A percentile compares a stretch with the other conserved stretches of the same genome.
Conservation (phyloP, 805 yeast species). For the Metschnikowia sp. region DNA sequence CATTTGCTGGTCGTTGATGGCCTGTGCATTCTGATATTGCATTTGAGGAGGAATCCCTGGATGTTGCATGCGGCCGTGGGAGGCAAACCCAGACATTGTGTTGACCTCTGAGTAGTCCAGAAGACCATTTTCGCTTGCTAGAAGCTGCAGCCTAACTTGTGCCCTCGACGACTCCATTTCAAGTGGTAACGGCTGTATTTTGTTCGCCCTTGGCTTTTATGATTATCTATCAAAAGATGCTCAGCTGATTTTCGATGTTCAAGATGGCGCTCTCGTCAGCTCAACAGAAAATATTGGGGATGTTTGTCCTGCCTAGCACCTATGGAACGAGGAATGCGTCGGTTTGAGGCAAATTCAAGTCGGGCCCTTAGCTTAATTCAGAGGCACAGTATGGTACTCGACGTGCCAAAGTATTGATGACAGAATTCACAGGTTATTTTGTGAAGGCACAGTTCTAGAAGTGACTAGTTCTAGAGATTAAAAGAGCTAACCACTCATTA, state of each 20-base stretch:
- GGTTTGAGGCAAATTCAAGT: not conserved
- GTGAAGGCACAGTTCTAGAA: not conserved
- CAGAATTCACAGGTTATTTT: too few relatives aligned
- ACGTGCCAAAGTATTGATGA: too few relatives aligned
- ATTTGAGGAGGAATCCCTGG: slow-evolving; percentile 3
- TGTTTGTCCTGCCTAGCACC: slow-evolving; percentile 5
- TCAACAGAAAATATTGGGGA: slow-evolving; percentile 1
- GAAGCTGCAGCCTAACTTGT: slow-evolving; percentile 31
- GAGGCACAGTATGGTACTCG: not conserved
- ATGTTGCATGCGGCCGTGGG: slow-evolving; percentile 14
- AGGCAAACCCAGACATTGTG: slow-evolving; percentile 17
- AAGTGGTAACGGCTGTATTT: too few relatives aligned
- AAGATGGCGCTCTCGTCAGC: not conserved
- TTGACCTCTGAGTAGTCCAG: slow-evolving; percentile 17
- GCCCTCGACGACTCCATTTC: slow-evolving; percentile 18
- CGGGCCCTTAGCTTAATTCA: too few relatives aligned
- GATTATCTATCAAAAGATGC: not conserved
- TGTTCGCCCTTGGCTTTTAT: not conserved
- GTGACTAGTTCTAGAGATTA: not conserved
- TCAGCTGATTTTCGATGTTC: too few relatives aligned
- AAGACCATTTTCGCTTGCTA: slow-evolving; percentile 26
- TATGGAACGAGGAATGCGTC: slow-evolving; percentile 1
- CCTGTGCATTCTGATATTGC: slow-evolving; percentile 4
- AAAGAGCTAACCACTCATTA: not conserved
- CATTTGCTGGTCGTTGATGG: not conserved